Percentiles rank a stretch among this genome's conserved stretches.
Evolutionary conservation across 1,284 basidiomycete genomes (phyloP).

Genomic region (Fistulinella staudtii): DNA sequence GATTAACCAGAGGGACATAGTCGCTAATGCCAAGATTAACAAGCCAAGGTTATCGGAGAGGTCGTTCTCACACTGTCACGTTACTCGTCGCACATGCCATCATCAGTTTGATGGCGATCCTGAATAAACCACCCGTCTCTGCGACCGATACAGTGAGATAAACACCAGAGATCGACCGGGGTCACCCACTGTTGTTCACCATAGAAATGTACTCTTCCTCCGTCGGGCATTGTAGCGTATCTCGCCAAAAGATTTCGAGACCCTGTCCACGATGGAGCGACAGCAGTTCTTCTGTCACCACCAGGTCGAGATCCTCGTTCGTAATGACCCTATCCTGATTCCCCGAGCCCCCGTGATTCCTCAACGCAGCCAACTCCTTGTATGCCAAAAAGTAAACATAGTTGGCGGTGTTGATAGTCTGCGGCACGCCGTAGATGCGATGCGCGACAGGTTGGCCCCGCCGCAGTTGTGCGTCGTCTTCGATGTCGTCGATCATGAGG

Average conservation of each 20-base stretch:
- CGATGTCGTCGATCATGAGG: slow-evolving; percentile 97
- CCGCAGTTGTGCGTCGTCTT: slow-evolving; percentile 90
- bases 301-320: slow-evolving; percentile 52
- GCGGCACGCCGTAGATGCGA: slow-evolving; percentile 93
- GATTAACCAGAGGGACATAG: slow-evolving; percentile 89
- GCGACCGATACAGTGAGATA: slow-evolving; percentile 10
- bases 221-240: slow-evolving; percentile 87
- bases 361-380: slow-evolving; percentile 68
- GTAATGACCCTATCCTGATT: slow-evolving; percentile 29
- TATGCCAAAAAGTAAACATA: slow-evolving; percentile 94
- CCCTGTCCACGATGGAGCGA: slow-evolving; percentile 95
- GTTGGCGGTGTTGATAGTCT: slow-evolving; percentile 97
- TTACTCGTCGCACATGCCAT: slow-evolving; percentile 78
- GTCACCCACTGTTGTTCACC: slow-evolving; percentile 84
- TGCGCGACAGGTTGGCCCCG: slow-evolving; percentile 89
- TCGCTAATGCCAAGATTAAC: slow-evolving; percentile 48
- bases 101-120: slow-evolving; percentile 94
- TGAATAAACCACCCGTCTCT: slow-evolving; percentile 96
- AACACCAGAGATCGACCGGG: neutral
- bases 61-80: slow-evolving; percentile 51
- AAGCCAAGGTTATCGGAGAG: neutral
- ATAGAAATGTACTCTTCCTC: slow-evolving; percentile 95
- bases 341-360: slow-evolving; percentile 28
- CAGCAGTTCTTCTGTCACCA: slow-evolving; percentile 86
- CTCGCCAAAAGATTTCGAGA: slow-evolving; percentile 92